Base-by-base conservation (phyloP, 164 flowering plant genomes). In the Annona squamosa region DNA sequence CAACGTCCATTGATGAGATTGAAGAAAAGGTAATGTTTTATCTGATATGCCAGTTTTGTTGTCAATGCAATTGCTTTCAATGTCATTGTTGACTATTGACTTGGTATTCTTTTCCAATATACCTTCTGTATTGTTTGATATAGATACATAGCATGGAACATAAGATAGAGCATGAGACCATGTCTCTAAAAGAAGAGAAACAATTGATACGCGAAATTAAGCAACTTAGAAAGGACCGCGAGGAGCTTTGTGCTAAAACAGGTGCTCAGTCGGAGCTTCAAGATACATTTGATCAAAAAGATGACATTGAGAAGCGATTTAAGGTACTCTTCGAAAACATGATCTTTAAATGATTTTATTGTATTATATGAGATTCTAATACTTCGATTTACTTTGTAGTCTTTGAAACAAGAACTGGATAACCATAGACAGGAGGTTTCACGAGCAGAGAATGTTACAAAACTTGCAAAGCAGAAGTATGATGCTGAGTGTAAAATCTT, bases 161-260 rank as follows among this genome's bases (percentile, higher is more conserved):
- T 74, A 85, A 17, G 81, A 86, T 92, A 44, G 81, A 87, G 76
- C 98, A 94, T 74, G 97, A 90, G 79, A 92, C 97, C 48, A 78
- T 89, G 80, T 81, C 87, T 48, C 76, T 94, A 75, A 87, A 82
- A 72, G 97, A 92, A 77, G 97, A 94, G 80, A 93, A 86, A 77
- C 88, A 86, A 63, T 72, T 83, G 52, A 83, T 93, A 77, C 94
- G 90, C 47, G 94, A 90, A 74, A 91, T 93, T 72, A 90, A 91
- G 77, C 89, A 84, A 78, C 75, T 89, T 84, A 93, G 86, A 79
- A 80, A 79, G 63, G 73, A 52, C 42, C 88, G 91, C 5, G 92
- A 87, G 47, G 84, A 88, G 72, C 75, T 87, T 12, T 79, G 84
- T 68, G 82, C 90, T 45, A 83, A 79, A 70, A 76, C 82, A 79